Conservation (phyloP, 2,329 filamentous ascomycete species). For the Cladobotryum mycophilum region DNA sequence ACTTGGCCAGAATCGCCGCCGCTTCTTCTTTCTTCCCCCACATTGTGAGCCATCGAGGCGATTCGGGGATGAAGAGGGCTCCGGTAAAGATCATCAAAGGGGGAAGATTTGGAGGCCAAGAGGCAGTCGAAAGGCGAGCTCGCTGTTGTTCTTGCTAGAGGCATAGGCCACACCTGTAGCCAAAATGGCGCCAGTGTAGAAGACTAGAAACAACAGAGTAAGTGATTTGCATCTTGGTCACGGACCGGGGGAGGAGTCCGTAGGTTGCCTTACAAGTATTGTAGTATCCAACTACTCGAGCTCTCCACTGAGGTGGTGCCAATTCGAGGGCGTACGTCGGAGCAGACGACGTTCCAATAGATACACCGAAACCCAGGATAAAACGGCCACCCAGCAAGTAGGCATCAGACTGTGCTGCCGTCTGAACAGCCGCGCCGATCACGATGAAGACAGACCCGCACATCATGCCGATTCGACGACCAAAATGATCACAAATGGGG, state of each 20-base stretch:
- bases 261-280: slow-evolving; percentile 27
- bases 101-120: slow-evolving; percentile 33
- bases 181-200: slow-evolving; percentile 44
- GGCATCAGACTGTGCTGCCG: slow-evolving; percentile 27
- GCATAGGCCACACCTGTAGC: slow-evolving; percentile 50
- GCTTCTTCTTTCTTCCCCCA: slow-evolving; percentile 31
- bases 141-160: slow-evolving; percentile 29
- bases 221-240: neutral
- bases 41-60: slow-evolving; percentile 36
- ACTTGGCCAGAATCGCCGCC: slow-evolving; percentile 28
- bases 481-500: slow-evolving; percentile 34
- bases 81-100: slow-evolving; percentile 29
- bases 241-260: too few species aligned
- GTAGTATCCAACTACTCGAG: slow-evolving; percentile 33
- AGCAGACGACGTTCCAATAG: slow-evolving; percentile 33
- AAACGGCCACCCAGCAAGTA: slow-evolving; percentile 47
- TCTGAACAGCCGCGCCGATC: slow-evolving; percentile 34
- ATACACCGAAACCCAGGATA: slow-evolving; percentile 47
- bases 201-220: slow-evolving; percentile 16
- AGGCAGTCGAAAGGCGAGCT: slow-evolving; percentile 32
- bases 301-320: slow-evolving; percentile 48
- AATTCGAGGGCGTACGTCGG: slow-evolving; percentile 41
- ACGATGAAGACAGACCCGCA: slow-evolving; percentile 34
- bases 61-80: slow-evolving; percentile 34
- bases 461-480: slow-evolving; percentile 37